phyloP scores from a whole-genome alignment of 345 rosid species.

The Corymbia maculata region DNA sequence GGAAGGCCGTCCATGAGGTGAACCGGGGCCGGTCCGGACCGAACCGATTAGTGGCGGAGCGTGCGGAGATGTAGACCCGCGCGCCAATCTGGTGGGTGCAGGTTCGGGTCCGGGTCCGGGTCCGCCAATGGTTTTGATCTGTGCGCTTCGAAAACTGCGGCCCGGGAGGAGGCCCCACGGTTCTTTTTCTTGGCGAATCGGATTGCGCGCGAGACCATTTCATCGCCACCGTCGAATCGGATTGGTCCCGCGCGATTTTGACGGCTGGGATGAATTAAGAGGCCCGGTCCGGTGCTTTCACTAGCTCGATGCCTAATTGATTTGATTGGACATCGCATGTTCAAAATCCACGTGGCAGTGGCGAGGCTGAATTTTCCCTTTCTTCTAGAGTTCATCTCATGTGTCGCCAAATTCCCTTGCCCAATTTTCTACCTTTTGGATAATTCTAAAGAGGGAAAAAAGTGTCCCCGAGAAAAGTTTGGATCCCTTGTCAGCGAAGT shows the following conservation, averaged over 20 bases:
- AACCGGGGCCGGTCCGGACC: neutral
- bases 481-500: neutral
- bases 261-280: neutral
- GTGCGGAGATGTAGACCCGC: neutral
- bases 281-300: neutral
- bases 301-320: neutral
- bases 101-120: neutral
- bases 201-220: neutral
- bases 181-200: neutral
- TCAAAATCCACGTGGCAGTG: neutral
- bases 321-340: neutral
- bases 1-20: neutral
- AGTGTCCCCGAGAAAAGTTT: accelerated
- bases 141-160: neutral
- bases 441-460: neutral
- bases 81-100: neutral
- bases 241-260: neutral
- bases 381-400: neutral
- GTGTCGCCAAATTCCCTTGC: neutral
- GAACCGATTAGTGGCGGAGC: neutral
- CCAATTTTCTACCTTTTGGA: neutral
- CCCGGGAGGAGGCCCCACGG: no score
- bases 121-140: neutral
- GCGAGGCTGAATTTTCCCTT: neutral
- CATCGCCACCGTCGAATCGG: neutral